Evolutionary conservation across 2,329 filamentous ascomycete genomes (phyloP).

Genomic region (Venturia oleaginea): DNA sequence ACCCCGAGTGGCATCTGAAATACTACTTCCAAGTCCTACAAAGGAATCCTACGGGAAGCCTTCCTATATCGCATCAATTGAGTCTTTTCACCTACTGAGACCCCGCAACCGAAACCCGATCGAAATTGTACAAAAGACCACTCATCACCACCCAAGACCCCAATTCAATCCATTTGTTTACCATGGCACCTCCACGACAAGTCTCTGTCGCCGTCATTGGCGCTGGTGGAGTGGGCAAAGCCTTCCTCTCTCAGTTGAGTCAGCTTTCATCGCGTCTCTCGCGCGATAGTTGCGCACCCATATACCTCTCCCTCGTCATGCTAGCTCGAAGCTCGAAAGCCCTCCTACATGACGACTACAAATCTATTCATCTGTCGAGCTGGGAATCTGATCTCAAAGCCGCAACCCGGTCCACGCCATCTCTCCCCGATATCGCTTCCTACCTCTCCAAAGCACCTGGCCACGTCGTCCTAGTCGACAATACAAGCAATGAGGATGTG

Average conservation of each 20-base stretch:
- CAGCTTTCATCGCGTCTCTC: slow-evolving; percentile 52
- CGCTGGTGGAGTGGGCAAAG: slow-evolving; percentile 85
- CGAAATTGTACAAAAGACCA: not conserved
- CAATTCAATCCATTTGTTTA: not conserved
- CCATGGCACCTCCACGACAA: slow-evolving; percentile 25
- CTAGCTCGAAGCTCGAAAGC: slow-evolving; percentile 80
- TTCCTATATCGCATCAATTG: not conserved
- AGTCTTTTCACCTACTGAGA: not conserved
- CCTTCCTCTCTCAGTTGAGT: slow-evolving; percentile 77
- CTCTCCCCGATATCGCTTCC: slow-evolving; percentile 60
- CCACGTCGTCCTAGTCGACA: slow-evolving; percentile 81
- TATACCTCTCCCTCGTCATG: slow-evolving; percentile 70
- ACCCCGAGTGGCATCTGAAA: not conserved
- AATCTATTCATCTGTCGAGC: slow-evolving; percentile 53
- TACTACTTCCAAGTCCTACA: not conserved
- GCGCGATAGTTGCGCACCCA: slow-evolving; percentile 45
- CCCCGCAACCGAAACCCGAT: not conserved
- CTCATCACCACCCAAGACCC: not conserved
- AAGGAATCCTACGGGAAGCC: not conserved
- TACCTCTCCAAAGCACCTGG: slow-evolving; percentile 71
- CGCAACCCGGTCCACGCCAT: slow-evolving; percentile 55
- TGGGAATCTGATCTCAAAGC: slow-evolving; percentile 53
- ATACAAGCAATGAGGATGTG: slow-evolving; percentile 83
- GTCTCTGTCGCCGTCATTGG: slow-evolving; percentile 45
- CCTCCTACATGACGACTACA: slow-evolving; percentile 65